phyloP scores from a whole-genome alignment of 768 basidiomycete genomes.

The Mycena olivaceomarginata region DNA sequence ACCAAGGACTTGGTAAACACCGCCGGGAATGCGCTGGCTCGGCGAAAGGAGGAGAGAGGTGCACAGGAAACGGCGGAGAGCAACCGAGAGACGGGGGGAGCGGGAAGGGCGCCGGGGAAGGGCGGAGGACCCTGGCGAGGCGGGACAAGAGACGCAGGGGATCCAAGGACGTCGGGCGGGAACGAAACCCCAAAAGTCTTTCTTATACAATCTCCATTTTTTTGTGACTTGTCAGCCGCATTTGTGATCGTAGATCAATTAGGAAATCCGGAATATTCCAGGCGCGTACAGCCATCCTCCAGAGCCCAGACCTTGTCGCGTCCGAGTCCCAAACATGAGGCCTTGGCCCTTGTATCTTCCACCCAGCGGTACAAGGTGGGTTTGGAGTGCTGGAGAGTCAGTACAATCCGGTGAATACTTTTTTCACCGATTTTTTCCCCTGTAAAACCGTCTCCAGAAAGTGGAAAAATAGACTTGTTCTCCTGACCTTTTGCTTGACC shows the following conservation, averaged over 20 bases:
- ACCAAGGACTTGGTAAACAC: slow-evolving; percentile 17
- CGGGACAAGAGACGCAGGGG: background rate
- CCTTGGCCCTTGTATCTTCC: background rate
- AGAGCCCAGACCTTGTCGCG: background rate
- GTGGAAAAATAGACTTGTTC: too few species aligned
- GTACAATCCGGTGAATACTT: background rate
- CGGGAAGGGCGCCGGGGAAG: background rate
- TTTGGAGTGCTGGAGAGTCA: background rate
- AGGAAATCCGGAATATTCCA: slow-evolving; percentile 6
- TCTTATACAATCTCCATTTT: slow-evolving; percentile 39
- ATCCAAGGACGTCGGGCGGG: slow-evolving; percentile 1
- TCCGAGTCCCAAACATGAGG: background rate
- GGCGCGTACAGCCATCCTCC: background rate
- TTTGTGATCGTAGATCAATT: slow-evolving; percentile 29
- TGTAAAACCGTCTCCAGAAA: too few species aligned
- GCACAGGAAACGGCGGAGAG: background rate
- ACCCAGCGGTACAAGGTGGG: background rate
- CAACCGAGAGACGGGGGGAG: background rate
- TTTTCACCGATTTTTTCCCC: background rate
- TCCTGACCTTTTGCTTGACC: too few species aligned
- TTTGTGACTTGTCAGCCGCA: slow-evolving; percentile 29
- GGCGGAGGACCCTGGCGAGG: background rate
- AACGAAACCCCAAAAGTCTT: slow-evolving; percentile 2
- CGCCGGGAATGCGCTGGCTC: slow-evolving; percentile 27
- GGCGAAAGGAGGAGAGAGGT: slow-evolving; percentile 1